A percentile compares a stretch with the other conserved stretches of the same genome.
phyloP scores from a whole-genome alignment of 2,329 filamentous ascomycete genomes.

The Paecilomyces niveus region DNA sequence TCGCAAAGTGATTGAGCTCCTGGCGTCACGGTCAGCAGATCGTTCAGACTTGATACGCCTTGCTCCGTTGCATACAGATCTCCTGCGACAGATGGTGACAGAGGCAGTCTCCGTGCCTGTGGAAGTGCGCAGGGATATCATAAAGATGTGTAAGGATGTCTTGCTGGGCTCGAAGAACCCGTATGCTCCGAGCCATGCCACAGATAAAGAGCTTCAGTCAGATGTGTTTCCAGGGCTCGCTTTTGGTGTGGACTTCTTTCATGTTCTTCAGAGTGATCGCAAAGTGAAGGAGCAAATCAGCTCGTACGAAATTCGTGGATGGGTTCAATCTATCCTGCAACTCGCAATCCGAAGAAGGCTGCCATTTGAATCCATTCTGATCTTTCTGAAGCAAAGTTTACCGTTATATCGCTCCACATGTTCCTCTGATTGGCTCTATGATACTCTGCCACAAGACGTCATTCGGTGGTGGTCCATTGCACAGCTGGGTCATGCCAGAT shows the following conservation, averaged over 20 bases:
- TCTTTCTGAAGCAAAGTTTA: background rate
- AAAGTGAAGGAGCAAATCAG: background rate
- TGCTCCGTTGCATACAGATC: background rate
- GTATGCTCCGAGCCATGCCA: background rate
- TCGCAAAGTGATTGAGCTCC: background rate
- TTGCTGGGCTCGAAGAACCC: background rate
- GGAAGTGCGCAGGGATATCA: background rate
- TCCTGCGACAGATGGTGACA: background rate
- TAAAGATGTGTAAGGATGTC: background rate
- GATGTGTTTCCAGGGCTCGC: background rate
- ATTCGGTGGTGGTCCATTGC: constrained; percentile 2
- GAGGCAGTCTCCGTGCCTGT: background rate
- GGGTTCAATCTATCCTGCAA: background rate
- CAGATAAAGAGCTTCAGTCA: background rate
- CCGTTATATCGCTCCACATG: background rate
- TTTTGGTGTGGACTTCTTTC: background rate
- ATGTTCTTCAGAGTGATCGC: background rate
- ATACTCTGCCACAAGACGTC: background rate
- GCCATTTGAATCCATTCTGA: background rate
- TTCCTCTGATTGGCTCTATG: background rate
- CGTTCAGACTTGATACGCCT: background rate
- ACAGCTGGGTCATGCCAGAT: background rate
- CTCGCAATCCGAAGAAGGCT: background rate
- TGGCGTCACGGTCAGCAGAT: background rate
- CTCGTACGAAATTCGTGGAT: background rate